Base-by-base conservation (phyloP, 1,284 basidiomycete genomes). In the Apiotrichum akiyoshidainum region DNA sequence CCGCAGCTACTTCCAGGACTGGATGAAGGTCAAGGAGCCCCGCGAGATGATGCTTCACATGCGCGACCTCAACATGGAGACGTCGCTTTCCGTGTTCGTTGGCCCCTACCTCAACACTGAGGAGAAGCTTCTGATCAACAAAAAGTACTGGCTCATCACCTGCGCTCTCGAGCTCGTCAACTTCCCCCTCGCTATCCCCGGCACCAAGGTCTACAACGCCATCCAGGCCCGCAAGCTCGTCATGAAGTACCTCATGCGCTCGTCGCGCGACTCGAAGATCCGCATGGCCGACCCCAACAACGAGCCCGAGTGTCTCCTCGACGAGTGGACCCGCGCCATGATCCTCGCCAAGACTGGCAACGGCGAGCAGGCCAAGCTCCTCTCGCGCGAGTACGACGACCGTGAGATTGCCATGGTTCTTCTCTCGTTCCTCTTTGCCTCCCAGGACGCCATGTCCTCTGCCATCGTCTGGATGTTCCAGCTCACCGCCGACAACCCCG, bases 121-220 rank as follows among this genome's bases (percentile, higher is more conserved):
- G 13, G 90, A 88, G 47, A 85, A 87, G 39, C 72, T 80, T 37
- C 88, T 92, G 74, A 93, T 99, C 72, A 89, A 85, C 72, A 87
- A 91, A 66, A 92, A 92, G 76, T 99, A 98, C 81, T 99, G 95
- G 95, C 82, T 84, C 62, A 96, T 99, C 78, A 98, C 95, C 17
- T 81, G 87, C 67, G 92, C 95, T 1, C 87, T 99, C 47, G 92
- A 99, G 78, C 88, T 99, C 58, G 95, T 99, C 82, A 99, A 99
- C 83, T 99, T 99, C 83, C 95, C 95, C 26, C 81, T 99, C 63
- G 88, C 92, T n/a, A 68, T 94, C 50, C 93, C 93, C 35, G 96
- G 96, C 35, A 99, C 95, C 58, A 98, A 98, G 78, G 86, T 98
- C 52, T 99, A 90, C 81, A 89, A 87, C 65, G 95, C 95, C 2